phyloP scores from a whole-genome alignment of 345 rosid genomes.

The Eucalyptus fibrosa region DNA sequence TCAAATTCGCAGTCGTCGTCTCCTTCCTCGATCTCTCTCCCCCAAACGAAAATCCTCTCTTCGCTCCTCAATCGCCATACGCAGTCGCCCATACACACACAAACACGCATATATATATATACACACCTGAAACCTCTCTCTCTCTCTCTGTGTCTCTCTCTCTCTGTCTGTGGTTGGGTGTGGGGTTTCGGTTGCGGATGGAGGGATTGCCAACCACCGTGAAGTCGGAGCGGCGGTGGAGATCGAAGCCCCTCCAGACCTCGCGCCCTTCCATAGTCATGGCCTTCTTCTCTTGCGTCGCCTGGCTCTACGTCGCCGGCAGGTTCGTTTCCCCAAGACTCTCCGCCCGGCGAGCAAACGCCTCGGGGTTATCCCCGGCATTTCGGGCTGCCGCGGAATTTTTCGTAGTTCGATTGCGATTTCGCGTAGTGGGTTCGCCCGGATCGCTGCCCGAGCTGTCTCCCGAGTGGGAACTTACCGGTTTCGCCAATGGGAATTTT shows the following conservation, averaged over 20 bases:
- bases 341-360: neutral
- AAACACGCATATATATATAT: rapidly evolving
- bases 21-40: neutral
- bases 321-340: conserved; percentile 23
- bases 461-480: neutral
- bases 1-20: neutral
- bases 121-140: neutral
- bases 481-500: neutral
- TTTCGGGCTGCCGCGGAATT: neutral
- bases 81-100: neutral
- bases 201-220: conserved; percentile 47
- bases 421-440: rapidly evolving
- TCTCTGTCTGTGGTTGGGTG: neutral
- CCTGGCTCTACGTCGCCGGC: conserved; percentile 97
- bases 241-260: conserved; percentile 49
- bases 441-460: neutral
- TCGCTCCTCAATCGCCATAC: neutral
- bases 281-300: conserved; percentile 88
- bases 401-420: neutral
- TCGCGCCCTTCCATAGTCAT: conserved; percentile 59
- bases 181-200: conserved; percentile 12
- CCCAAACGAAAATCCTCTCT: neutral
- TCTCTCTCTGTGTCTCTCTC: neutral
- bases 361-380: neutral
- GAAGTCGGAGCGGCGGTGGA: conserved; percentile 58